Evolutionary conservation across 495 filamentous ascomycete species (phyloP).

Genomic region (Astrocystis sublimbata): DNA sequence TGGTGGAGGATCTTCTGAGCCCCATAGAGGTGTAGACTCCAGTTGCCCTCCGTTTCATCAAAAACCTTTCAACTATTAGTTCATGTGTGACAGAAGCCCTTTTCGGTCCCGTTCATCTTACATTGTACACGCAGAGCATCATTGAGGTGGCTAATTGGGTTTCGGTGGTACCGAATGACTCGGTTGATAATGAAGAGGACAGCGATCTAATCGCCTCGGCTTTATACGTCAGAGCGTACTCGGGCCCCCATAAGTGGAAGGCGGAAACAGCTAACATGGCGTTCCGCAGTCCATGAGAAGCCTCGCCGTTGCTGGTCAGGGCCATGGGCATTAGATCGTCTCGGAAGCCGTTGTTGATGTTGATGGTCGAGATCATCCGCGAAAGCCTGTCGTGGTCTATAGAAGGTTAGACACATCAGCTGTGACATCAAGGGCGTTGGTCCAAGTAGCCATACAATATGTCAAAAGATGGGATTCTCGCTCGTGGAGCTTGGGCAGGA

Average conservation of each 20-base stretch:
- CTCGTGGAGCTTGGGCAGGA: slow-evolving; percentile 30
- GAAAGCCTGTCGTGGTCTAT: slow-evolving; percentile 33
- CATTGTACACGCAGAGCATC: slow-evolving; percentile 44
- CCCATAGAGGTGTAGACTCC: slow-evolving; percentile 36
- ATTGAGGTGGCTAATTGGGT: slow-evolving; percentile 40
- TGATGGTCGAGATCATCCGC: slow-evolving; percentile 40
- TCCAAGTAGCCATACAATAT: slow-evolving; percentile 29
- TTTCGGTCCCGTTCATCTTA: slow-evolving; percentile 16
- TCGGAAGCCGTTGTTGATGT: slow-evolving; percentile 38
- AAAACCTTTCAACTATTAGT: slow-evolving; percentile 33
- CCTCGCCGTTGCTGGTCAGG: slow-evolving; percentile 23
- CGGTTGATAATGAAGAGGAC: slow-evolving; percentile 30
- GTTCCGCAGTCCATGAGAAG: slow-evolving; percentile 36
- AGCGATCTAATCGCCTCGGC: slow-evolving; percentile 35
- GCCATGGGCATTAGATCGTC: slow-evolving; percentile 38
- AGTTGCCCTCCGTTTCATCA: slow-evolving; percentile 40
- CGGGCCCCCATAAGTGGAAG: slow-evolving; percentile 34
- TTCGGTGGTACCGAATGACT: slow-evolving; percentile 29
- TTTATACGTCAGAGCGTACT: slow-evolving; percentile 36
- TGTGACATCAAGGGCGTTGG: too few species aligned
- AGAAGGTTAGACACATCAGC: slow-evolving; percentile 11
- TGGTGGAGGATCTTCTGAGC: slow-evolving; percentile 33
- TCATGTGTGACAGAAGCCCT: neutral
- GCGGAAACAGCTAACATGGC: slow-evolving; percentile 39
- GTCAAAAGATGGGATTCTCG: slow-evolving; percentile 32